Evolutionary conservation across 2,329 filamentous ascomycete species (phyloP).

Genomic region (Aspergillus costaricaensis): DNA sequence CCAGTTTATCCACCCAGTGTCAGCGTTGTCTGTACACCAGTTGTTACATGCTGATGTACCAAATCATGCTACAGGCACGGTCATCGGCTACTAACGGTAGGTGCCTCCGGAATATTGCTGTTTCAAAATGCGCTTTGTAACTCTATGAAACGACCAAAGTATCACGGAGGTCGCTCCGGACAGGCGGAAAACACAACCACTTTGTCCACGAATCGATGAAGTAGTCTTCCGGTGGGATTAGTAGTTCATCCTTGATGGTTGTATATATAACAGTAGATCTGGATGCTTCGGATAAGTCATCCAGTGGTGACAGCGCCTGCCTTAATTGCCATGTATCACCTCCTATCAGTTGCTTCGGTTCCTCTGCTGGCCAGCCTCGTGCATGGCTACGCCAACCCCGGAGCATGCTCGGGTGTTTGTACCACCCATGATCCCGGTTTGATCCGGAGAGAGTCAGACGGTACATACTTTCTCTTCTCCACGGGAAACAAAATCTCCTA

Average conservation of each 20-base stretch:
- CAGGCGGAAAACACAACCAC: not conserved
- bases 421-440: constrained; percentile 52
- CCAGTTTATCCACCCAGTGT: not conserved
- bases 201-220: not conserved
- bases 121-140: not conserved
- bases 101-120: constrained; percentile 8
- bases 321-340: constrained; percentile 11
- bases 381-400: constrained; percentile 34
- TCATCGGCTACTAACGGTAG: not conserved
- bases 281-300: not conserved
- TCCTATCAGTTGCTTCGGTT: constrained; percentile 7
- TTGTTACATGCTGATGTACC: not conserved
- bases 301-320: not conserved
- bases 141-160: constrained; percentile 1
- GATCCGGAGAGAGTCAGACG: constrained; percentile 50
- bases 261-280: not conserved
- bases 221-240: not conserved
- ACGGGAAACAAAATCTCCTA: constrained; percentile 54
- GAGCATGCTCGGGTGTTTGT: constrained; percentile 34
- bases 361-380: constrained; percentile 19
- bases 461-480: constrained; percentile 56
- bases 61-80: too few relatives aligned
- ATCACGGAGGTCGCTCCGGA: constrained; percentile 2
- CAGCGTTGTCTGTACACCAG: not conserved
- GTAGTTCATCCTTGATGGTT: not conserved